phyloP scores from a whole-genome alignment of 2,329 filamentous ascomycete species.

The Acrodontium crateriforme region DNA sequence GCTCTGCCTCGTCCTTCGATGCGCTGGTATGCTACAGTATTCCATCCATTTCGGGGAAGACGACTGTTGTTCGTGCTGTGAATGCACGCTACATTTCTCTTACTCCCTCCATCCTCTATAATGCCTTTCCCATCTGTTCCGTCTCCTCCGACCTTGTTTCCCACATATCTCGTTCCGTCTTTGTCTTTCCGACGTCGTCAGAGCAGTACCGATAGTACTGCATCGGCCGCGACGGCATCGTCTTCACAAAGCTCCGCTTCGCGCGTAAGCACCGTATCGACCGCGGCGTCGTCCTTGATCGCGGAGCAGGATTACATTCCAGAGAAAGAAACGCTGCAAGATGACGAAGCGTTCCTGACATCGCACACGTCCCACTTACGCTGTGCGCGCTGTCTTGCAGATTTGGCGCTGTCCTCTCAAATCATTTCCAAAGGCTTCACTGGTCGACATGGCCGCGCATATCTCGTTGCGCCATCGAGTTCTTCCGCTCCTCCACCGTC shows the following conservation, averaged over 20 bases:
- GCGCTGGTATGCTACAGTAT: no score
- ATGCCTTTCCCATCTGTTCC: conserved; percentile 18
- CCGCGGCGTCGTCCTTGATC: conserved; percentile 1
- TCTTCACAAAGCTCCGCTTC: conserved; percentile 9
- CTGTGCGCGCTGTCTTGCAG: conserved; percentile 44
- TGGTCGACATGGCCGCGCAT: conserved; percentile 49
- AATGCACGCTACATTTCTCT: no score
- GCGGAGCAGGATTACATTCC: no score
- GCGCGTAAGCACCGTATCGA: conserved; percentile 4
- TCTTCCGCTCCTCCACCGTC: conserved; percentile 13
- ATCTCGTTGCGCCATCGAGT: conserved; percentile 40
- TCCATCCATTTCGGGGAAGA: no score
- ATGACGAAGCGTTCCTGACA: conserved; percentile 26
- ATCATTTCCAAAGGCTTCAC: conserved; percentile 54
- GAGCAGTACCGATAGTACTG: conserved; percentile 25
- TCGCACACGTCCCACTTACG: conserved; percentile 41
- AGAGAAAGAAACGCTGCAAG: no score
- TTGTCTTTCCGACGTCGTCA: conserved; percentile 34
- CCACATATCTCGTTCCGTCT: conserved; percentile 37
- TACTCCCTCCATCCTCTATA: not conserved
- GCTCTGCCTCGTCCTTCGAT: no score
- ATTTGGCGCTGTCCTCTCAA: conserved; percentile 44
- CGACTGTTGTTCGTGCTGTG: no score
- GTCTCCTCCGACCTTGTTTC: conserved; percentile 30
- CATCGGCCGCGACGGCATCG: conserved; percentile 21